phyloP scores from a whole-genome alignment of 805 yeast species.

The Cyberlindnera meyerae region DNA sequence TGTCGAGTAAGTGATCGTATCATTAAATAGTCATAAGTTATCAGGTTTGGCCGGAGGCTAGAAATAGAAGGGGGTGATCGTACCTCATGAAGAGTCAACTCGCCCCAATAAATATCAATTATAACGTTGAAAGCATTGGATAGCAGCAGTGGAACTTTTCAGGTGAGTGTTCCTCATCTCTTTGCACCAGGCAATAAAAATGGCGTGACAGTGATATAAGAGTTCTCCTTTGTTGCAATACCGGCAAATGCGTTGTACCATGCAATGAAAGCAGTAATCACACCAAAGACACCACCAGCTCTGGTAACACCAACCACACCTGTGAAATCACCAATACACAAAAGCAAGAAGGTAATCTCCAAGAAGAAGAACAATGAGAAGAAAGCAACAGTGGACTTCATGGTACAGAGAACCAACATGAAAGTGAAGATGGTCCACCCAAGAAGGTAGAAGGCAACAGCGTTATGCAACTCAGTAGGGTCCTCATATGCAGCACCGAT shows the following conservation, averaged over 20 bases:
- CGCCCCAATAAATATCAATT: no score
- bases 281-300: slow-evolving; percentile 56
- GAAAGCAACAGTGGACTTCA: slow-evolving; percentile 63
- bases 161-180: no score
- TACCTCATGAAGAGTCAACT: no score
- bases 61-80: no score
- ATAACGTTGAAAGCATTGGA: no score
- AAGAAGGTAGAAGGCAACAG: slow-evolving; percentile 53
- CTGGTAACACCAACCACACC: slow-evolving; percentile 35
- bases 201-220: slow-evolving; percentile 32
- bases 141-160: no score
- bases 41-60: no score
- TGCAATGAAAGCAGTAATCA: slow-evolving; percentile 48
- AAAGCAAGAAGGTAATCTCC: slow-evolving; percentile 48
- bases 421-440: slow-evolving; percentile 65
- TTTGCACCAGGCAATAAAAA: slow-evolving; percentile 30
- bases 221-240: slow-evolving; percentile 52
- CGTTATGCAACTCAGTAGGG: slow-evolving; percentile 36
- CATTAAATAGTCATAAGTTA: no score
- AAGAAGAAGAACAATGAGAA: slow-evolving; percentile 50
- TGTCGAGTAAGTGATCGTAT: no score
- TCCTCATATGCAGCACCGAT: slow-evolving; percentile 48
- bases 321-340: slow-evolving; percentile 48
- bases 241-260: slow-evolving; percentile 63
- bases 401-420: slow-evolving; percentile 47